Conservation (phyloP, 2,329 filamentous ascomycete genomes). For the Cephalotrichum gorgonifer region DNA sequence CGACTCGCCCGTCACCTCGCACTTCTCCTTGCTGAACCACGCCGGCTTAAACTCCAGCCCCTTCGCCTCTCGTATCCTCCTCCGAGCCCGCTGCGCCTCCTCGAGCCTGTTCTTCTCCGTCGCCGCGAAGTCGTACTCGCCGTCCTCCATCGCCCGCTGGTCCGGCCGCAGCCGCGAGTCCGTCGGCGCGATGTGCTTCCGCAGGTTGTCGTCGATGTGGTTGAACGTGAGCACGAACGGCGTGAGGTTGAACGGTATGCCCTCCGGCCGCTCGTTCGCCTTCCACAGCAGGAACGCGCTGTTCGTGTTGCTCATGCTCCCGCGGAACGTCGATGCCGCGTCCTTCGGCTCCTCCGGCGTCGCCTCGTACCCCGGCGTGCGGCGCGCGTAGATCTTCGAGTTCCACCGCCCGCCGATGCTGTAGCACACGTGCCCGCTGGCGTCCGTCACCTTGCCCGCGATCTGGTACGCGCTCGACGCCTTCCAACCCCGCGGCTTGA, state of each 20-base stretch:
- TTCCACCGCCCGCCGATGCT: constrained; percentile 94
- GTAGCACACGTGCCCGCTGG: constrained; percentile 70
- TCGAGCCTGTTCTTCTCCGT: constrained; percentile 91
- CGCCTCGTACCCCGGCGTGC: constrained; percentile 84
- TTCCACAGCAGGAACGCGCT: constrained; percentile 91
- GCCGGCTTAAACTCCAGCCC: constrained; percentile 76
- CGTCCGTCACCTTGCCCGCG: constrained; percentile 73
- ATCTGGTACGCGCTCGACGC: constrained; percentile 85
- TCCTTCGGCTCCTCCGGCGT: constrained; percentile 49
- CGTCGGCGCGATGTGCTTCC: constrained; percentile 72
- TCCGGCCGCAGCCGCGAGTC: constrained; percentile 90
- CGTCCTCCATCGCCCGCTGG: constrained; percentile 96
- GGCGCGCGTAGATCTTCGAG: constrained; percentile 87
- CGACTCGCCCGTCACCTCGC: constrained; percentile 72
- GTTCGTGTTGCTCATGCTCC: constrained; percentile 46
- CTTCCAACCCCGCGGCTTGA: constrained; percentile 95
- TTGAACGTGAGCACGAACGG: constrained; percentile 94
- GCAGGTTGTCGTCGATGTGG: constrained; percentile 74
- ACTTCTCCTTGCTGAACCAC: constrained; percentile 71
- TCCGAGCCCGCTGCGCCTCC: constrained; percentile 73
- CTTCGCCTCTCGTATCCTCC: constrained; percentile 60
- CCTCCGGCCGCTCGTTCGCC: constrained; percentile 66
- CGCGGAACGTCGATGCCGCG: constrained; percentile 26
- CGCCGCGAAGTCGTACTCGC: constrained; percentile 89
- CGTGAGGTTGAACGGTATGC: constrained; percentile 93